Conservation (phyloP, 2,329 filamentous ascomycete genomes). For the Cladophialophora psammophila region DNA sequence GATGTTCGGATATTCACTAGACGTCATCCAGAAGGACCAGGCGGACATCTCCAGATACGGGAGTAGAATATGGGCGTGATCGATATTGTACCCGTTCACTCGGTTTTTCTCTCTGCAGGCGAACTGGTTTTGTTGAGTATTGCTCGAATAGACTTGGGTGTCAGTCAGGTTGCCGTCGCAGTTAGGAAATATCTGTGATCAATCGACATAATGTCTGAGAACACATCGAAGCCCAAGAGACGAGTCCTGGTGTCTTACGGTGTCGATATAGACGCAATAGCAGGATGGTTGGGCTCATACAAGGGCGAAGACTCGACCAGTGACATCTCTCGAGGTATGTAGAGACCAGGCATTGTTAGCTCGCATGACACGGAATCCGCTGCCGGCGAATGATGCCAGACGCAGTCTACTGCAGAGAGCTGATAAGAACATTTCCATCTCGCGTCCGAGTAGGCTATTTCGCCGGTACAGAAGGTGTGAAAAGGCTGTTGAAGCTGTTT, state of each 20-base stretch:
- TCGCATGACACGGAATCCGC: neutral
- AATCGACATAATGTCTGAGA: conserved; percentile 8
- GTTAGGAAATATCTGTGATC: neutral
- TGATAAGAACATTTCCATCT: neutral
- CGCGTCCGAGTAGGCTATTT: conserved; percentile 58
- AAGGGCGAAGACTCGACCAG: conserved; percentile 74
- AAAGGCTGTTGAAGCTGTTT: conserved; percentile 74
- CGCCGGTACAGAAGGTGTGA: conserved; percentile 72
- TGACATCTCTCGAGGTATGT: conserved; percentile 72
- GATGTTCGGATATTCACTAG: neutral
- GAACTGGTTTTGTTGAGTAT: neutral
- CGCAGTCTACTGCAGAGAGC: neutral
- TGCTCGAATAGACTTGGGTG: neutral
- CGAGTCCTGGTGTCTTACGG: conserved; percentile 67
- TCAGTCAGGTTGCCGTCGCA: neutral
- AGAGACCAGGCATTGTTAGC: neutral
- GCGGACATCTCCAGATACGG: conserved; percentile 19
- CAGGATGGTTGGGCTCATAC: conserved; percentile 78
- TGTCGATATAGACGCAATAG: conserved; percentile 76
- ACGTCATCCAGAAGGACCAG: conserved; percentile 7
- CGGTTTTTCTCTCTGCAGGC: neutral
- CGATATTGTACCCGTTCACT: neutral
- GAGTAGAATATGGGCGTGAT: neutral
- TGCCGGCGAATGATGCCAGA: neutral
- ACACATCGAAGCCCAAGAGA: conserved; percentile 49